Evolutionary conservation across 805 yeast species (phyloP).

Genomic region (Ogataea methylovora): DNA sequence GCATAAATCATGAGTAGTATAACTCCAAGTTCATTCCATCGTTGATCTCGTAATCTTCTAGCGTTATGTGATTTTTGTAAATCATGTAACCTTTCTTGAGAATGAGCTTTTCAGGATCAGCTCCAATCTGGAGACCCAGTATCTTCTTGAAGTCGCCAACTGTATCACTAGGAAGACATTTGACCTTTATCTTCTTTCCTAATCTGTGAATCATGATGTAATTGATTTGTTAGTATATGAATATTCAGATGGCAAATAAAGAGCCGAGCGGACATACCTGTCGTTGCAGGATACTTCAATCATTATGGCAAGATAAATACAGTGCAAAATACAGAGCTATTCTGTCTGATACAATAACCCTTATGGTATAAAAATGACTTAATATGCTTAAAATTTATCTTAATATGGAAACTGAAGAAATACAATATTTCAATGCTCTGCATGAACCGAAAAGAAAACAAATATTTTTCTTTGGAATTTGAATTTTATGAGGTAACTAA

Average conservation of each 20-base stretch:
- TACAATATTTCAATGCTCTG: too few species aligned
- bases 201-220: constrained; percentile 33
- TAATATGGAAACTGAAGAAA: too few species aligned
- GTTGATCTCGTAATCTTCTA: constrained; percentile 93
- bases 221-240: neutral
- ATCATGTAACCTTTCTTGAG: constrained; percentile 82
- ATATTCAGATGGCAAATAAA: neutral
- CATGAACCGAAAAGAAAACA: too few species aligned
- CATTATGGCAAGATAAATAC: constrained; percentile 29
- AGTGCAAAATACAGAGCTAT: neutral
- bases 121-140: constrained; percentile 76
- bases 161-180: constrained; percentile 78
- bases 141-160: constrained; percentile 87
- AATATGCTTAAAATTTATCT: too few species aligned
- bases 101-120: constrained; percentile 54
- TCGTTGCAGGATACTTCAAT: constrained; percentile 70
- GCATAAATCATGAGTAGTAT: constrained; percentile 63
- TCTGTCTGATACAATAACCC: neutral
- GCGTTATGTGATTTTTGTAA: constrained; percentile 80
- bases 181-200: constrained; percentile 83
- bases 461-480: too few species aligned
- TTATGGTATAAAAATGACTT: too few species aligned
- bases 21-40: constrained; percentile 83
- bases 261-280: constrained; percentile 30
- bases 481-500: too few species aligned